A percentile compares a stretch with the other conserved stretches of the same genome.
These are phyloP conservation scores for Teunomyces tritomae DNA, from an alignment of 805 yeast species.

Conservation along the genomic window DNA sequence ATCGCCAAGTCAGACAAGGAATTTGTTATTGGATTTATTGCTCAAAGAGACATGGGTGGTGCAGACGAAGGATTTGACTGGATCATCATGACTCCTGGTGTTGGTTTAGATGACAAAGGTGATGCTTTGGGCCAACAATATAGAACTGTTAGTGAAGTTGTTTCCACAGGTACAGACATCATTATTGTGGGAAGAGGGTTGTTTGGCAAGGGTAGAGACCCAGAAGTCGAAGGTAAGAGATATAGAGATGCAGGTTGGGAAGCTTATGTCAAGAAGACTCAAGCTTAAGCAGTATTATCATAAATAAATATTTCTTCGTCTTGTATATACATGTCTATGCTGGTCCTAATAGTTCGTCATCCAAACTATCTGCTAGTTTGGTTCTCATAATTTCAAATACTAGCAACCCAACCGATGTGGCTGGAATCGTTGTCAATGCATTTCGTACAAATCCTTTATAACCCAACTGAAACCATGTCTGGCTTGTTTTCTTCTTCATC, in stretches of 20 bases:
- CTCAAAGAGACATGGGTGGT: conserved; percentile 86
- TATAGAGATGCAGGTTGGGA: conserved; percentile 94
- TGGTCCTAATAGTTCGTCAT: conserved; percentile 14
- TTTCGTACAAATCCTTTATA: conserved; percentile 77
- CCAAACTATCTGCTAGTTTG: conserved; percentile 30
- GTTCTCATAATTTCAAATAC: conserved; percentile 80
- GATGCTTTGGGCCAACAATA: conserved; percentile 96
- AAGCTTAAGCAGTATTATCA: neutral
- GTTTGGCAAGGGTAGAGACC: conserved; percentile 92
- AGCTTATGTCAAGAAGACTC: conserved; percentile 59
- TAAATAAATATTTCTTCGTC: neutral
- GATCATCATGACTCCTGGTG: conserved; percentile 98
- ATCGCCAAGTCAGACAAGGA: conserved; percentile 79
- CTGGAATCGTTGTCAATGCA: conserved; percentile 76
- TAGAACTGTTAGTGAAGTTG: conserved; percentile 84
- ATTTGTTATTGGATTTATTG: conserved; percentile 95
- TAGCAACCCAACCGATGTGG: conserved; percentile 81
- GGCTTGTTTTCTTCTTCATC: conserved; percentile 52
- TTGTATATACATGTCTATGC: conserved; percentile 1
- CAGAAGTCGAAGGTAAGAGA: conserved; percentile 80
- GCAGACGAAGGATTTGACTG: conserved; percentile 86
- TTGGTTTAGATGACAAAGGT: conserved; percentile 94
- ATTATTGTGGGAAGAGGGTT: conserved; percentile 98
- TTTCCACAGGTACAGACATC: conserved; percentile 84
- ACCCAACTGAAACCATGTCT: conserved; percentile 61